phyloP scores from a whole-genome alignment of 805 yeast species.

The Metahyphopichia silvanorum region DNA sequence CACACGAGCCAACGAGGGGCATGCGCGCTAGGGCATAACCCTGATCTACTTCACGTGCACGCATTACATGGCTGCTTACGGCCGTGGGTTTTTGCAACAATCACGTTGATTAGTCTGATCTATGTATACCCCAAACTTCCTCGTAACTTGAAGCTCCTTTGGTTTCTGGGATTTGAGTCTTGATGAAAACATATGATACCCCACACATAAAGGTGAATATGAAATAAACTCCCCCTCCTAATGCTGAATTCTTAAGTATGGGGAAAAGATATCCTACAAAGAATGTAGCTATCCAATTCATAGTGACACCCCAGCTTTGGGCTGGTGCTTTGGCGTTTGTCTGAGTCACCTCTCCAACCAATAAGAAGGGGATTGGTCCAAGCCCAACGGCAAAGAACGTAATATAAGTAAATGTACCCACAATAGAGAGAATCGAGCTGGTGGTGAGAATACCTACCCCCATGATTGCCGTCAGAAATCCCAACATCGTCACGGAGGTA shows the following conservation, averaged over 20 bases:
- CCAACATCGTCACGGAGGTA: slow-evolving; percentile 68
- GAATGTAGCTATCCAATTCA: slow-evolving; percentile 91
- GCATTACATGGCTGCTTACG: too few relatives aligned
- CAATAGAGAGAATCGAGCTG: slow-evolving; percentile 49
- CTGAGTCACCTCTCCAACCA: slow-evolving; percentile 87
- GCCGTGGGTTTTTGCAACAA: too few relatives aligned
- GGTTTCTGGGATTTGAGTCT: slow-evolving; percentile 66
- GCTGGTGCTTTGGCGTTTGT: slow-evolving; percentile 77
- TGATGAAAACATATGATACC: slow-evolving; percentile 46
- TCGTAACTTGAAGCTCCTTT: slow-evolving; percentile 59
- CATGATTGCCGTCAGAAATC: slow-evolving; percentile 57
- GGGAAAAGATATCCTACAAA: slow-evolving; percentile 82
- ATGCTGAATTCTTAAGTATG: slow-evolving; percentile 45
- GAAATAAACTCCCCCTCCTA: slow-evolving; percentile 80
- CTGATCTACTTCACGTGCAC: too few relatives aligned
- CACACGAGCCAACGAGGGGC: too few relatives aligned
- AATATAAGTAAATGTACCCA: slow-evolving; percentile 70
- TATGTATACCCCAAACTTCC: slow-evolving; percentile 57
- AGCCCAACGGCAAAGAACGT: slow-evolving; percentile 86
- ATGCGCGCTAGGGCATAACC: too few relatives aligned
- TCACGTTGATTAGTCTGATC: slow-evolving; percentile 1
- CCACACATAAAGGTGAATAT: slow-evolving; percentile 63
- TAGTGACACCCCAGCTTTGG: slow-evolving; percentile 87
- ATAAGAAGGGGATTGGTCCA: slow-evolving; percentile 93
- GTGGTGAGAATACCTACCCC: slow-evolving; percentile 59